These are phyloP conservation scores for Cinnamomum micranthum DNA, from an alignment of 164 flowering plant species.

Conservation along the genomic window DNA sequence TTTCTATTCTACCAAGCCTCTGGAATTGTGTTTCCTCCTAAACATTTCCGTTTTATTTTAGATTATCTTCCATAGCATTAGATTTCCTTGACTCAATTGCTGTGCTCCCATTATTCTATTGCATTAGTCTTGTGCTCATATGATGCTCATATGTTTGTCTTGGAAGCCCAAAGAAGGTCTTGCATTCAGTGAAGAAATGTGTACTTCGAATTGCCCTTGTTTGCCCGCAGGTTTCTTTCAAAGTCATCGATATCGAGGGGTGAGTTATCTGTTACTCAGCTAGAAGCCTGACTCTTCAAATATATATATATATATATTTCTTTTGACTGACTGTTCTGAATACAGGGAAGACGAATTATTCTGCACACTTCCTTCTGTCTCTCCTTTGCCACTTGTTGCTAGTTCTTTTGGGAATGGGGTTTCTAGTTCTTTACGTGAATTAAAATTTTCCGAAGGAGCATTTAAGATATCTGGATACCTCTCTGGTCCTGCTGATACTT, in stretches of 20 bases:
- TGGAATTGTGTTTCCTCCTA: neutral
- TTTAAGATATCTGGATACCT: conserved; percentile 69
- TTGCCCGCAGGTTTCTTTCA: conserved; percentile 60
- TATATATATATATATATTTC: neutral
- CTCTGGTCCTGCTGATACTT: conserved; percentile 42
- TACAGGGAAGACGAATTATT: conserved; percentile 70
- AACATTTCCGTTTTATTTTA: neutral
- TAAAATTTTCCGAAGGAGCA: conserved; percentile 46
- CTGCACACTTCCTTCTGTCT: conserved; percentile 40
- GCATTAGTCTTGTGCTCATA: conserved; percentile 6
- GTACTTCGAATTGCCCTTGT: conserved; percentile 68
- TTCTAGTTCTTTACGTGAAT: conserved; percentile 37
- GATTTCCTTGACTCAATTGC: neutral
- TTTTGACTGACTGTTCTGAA: conserved; percentile 2
- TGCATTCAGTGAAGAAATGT: conserved; percentile 71
- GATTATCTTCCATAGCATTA: neutral
- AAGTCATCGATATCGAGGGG: conserved; percentile 74
- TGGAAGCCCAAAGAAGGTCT: conserved; percentile 72
- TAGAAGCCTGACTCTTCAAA: neutral
- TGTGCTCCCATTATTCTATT: neutral
- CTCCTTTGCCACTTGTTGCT: conserved; percentile 59
- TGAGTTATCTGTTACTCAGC: conserved; percentile 17
- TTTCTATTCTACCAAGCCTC: no score
- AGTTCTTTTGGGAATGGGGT: conserved; percentile 56
- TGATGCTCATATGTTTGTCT: conserved; percentile 12